Conservation (phyloP, 2,329 filamentous ascomycete species). For the Aureobasidium sp. region DNA sequence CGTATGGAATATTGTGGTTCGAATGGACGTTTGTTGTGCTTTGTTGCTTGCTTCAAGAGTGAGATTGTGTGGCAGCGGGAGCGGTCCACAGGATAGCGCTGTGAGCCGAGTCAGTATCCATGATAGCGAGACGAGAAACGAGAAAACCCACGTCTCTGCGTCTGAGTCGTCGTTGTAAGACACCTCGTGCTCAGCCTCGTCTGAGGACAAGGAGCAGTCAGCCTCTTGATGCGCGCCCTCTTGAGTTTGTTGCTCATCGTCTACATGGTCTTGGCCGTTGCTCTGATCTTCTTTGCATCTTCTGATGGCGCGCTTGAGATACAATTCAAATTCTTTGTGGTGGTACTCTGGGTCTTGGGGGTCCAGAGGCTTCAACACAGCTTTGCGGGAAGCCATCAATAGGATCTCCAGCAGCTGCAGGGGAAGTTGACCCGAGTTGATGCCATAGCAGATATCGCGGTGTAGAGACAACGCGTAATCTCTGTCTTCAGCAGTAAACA, state of each 20-base stretch:
- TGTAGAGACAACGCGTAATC: background rate
- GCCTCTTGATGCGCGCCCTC: background rate
- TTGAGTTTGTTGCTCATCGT: background rate
- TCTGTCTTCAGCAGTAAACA: background rate
- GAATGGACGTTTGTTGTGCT: background rate
- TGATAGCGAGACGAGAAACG: background rate
- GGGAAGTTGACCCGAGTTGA: background rate
- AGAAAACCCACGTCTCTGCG: background rate
- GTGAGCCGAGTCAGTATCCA: background rate
- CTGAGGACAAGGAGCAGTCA: background rate
- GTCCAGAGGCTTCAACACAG: background rate
- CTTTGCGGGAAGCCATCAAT: background rate
- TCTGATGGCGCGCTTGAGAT: background rate
- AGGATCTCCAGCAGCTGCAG: background rate
- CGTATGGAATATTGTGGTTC: background rate
- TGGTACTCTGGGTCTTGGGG: background rate
- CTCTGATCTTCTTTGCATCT: background rate
- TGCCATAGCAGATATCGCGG: background rate
- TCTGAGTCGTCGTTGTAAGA: background rate
- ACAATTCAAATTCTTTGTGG: constrained; percentile 1
- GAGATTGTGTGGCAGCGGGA: background rate
- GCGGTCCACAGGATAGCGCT: background rate
- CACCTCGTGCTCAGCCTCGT: background rate
- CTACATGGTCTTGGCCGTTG: background rate
- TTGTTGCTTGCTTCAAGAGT: background rate